Base-by-base conservation (phyloP, 1,139 yeast species). In the Chernovozyma aurita region DNA sequence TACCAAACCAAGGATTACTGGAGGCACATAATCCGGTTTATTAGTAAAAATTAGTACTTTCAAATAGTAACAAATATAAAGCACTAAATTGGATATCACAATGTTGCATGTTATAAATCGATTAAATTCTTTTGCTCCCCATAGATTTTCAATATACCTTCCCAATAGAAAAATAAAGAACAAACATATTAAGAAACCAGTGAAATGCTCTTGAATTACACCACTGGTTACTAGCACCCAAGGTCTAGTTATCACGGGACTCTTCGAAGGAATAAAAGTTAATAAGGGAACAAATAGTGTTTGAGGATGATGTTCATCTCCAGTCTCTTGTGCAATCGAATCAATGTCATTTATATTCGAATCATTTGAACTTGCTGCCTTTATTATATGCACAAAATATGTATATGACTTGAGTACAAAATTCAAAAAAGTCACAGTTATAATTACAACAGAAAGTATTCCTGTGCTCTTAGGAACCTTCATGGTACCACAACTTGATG, bases 241-340 rank as follows among this genome's bases (percentile, higher is more conserved):
- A 3, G 70, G 70, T 9, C 69, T 47, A 3, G 56, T 42, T 2
- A 63, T 3, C 6, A 63, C 69, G 1, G 71, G 63, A 2, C 70
- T 62, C 30, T 50, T 53, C 1, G 65, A 53, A 7, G 72, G 71
- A 28, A 65, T 64, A 43, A 64, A 65, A 4, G 71, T 62, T 17
- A 65, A 45, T 25, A 65, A 48, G 3, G 72, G 72, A 6, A 65
- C 70, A 43, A 55, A 65, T 34, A 65, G 49, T 42, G 64, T 70
- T 42, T 64, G 70, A 12, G 72, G 71, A 44, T 63, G 70, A 3
- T 68, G 70, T 2, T 61, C 48, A 37, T 58, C 65, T 4, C 65
- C 67, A 2, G 65, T 58, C 42, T 60, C 65, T 46, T 62, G 57
- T 25, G 61, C 58, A 17, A 60, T 49, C 30, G 54, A 41, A 40